Evolutionary conservation across 1,284 basidiomycete genomes (phyloP), one percentile per base, ranked within the genome.

Genomic region (Ustilago crameri): DNA sequence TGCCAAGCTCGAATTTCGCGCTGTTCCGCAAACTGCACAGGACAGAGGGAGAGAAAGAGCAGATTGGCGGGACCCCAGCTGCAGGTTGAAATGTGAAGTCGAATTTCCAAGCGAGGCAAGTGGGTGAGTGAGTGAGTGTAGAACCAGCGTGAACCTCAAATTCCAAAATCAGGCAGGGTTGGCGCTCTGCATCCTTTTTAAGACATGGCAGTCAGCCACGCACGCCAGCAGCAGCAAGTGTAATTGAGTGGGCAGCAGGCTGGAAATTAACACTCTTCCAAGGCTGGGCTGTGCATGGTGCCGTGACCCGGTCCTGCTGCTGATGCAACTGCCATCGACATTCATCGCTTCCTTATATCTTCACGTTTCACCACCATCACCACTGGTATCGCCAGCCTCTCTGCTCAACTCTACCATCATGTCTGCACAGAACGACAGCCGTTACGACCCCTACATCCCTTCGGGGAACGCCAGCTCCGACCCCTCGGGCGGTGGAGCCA

Each of bases 381-480:
- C 38, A 40, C 20, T 9, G 17, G 5, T n/a, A 35, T 32, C 27
- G 17, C 12, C 32, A 48, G 23, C 32, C 23, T 23, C 47, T 26
- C 48, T 30, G 30, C 1, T 24, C 56, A 35, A 3, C 18, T 40
- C 20, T n/a, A 55, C 40, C 20, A 46, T 20, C 43, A 76, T 79
- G 75, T 67, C 72, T 48, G 65, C 57, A 9, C 66, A 64, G 44
- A 72, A 70, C 65, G 72, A 71, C 46, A 71, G 67, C 45, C 71
- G 70, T 27, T 82, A 82, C 55, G 80, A 82, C 62, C 80, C 80
- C 12, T 82, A 82, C 64, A 80, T 82, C 51, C 78, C 78, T 23
- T 62, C 77, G 30, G 77, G 76, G n/a, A 74, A 67, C 32, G 67
- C 59, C 10, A 63, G 69, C 53, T 74, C 72, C 46, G 61, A 74